Conservation (phyloP, 495 filamentous ascomycete species). For the Rhizodiscina lignyota region DNA sequence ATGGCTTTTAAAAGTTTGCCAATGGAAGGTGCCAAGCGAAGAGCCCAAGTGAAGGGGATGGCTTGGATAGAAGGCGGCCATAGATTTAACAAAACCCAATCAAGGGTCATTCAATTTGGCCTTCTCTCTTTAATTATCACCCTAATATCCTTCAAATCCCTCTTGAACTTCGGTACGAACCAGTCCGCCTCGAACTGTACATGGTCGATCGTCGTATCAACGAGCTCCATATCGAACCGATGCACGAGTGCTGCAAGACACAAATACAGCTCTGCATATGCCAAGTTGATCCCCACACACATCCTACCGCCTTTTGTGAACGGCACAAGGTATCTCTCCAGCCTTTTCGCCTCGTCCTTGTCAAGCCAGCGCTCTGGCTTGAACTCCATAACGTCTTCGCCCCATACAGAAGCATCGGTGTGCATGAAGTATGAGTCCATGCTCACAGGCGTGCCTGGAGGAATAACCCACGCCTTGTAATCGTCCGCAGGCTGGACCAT, state of each 20-base stretch:
- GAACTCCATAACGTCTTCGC: not conserved
- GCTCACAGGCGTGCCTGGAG: not conserved
- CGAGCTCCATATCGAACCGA: slow-evolving; percentile 21
- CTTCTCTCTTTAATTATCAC: too few relatives aligned
- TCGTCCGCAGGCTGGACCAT: too few relatives aligned
- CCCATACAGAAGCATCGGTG: not conserved
- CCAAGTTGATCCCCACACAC: slow-evolving; percentile 9
- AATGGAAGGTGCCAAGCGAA: too few relatives aligned
- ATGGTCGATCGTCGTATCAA: slow-evolving; percentile 22
- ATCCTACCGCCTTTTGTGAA: not conserved
- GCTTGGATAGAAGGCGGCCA: too few relatives aligned
- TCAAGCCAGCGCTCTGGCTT: not conserved
- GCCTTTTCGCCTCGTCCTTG: not conserved
- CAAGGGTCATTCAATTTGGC: too few relatives aligned
- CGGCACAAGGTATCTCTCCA: not conserved
- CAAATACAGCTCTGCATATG: slow-evolving; percentile 21
- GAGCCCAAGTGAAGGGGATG: too few relatives aligned
- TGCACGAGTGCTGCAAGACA: slow-evolving; percentile 15
- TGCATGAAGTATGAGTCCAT: not conserved
- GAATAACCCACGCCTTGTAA: not conserved
- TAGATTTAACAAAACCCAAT: too few relatives aligned
- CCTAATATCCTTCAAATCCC: not conserved
- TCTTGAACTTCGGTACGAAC: not conserved
- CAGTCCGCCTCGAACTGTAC: slow-evolving; percentile 6
- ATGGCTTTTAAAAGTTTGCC: too few relatives aligned